Evolutionary conservation across 2,329 filamentous ascomycete species (phyloP), one percentile per base, ranked within the genome.

Genomic region (Aspergillus novofumigatus): DNA sequence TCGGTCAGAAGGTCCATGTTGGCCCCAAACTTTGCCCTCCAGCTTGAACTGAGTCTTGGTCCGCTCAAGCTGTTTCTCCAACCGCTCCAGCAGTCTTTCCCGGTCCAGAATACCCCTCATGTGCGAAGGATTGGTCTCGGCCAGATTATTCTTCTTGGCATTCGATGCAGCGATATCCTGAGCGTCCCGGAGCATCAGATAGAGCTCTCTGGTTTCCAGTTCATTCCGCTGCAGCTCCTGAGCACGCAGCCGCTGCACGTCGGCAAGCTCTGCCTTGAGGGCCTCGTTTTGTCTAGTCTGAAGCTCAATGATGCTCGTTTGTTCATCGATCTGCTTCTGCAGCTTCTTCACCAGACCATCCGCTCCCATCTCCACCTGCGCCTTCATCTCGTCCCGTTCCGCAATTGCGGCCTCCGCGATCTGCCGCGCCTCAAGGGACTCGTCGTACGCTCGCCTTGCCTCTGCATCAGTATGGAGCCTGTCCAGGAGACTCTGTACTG

Each of bases 1-100:
- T 67, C 92, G 88, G 76, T 99, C 94, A 48, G 92, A 97, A 11
- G 94, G 93, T 38, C 91, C 91, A 62, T 89, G 83, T 61, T 95
- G 90, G 60, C 88, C 88, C 89, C 93, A 96, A 8, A 91, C 87
- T 72, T 91, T 91, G 64, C 94, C 94, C 75, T 97, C 94, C 32
- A 99, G 85, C 76, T 97, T 97, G 76, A 91, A 96, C 71, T 97
- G 92, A 0, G 94, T 97, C 83, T 97, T 97, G 62, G 96, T 93
- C 62, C 94, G 83, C 78, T 97, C 93, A 45, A 99, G 85, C 76
- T 97, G 94, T 81, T 91, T 95, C 74, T 96, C 92, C 56, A 99
- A 82, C 53, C 92, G 88, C 70, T 92, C 90, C 89, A 99, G 95
- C 64, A 99, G 86, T 69, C 84, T 87, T 69, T 97, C 91, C 26